Evolutionary conservation across 441 rosid species (phyloP).

Genomic region (Mallotus repandus): DNA sequence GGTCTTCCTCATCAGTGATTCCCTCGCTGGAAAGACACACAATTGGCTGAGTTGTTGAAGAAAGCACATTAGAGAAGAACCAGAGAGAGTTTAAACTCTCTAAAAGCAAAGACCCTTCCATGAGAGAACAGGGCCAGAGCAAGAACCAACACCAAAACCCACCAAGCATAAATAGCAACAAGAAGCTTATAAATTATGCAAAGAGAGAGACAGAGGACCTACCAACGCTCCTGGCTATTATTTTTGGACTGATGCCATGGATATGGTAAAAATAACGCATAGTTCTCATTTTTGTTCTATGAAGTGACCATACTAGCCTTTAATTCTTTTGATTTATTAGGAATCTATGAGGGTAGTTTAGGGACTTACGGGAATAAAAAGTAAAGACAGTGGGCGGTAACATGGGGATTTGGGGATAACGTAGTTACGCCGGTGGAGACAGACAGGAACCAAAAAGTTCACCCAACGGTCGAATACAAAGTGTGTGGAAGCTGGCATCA

Average conservation of each 20-base stretch:
- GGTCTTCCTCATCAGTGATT: conserved; percentile 9
- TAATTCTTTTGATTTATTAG: not conserved
- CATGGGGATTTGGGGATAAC: not conserved
- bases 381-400: conserved; percentile 11
- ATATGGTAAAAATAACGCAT: not conserved
- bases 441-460: conserved; percentile 1
- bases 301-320: conserved; percentile 6
- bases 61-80: conserved; percentile 44
- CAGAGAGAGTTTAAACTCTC: conserved; percentile 48
- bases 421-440: conserved; percentile 7
- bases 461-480: conserved; percentile 35
- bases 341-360: not conserved
- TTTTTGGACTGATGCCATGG: conserved; percentile 8
- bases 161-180: not conserved
- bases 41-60: conserved; percentile 5
- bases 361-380: not conserved
- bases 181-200: not conserved
- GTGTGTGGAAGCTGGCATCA: conserved; percentile 10
- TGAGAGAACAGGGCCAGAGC: conserved; percentile 13
- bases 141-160: not conserved
- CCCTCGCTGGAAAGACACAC: not conserved
- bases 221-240: not conserved
- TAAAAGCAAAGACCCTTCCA: conserved; percentile 33
- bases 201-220: not conserved
- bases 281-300: not conserved